Evolutionary conservation across 108 stramenopile species (phyloP), one percentile per base, ranked within the genome.

Genomic region (Pseudonitzschia pungens): DNA sequence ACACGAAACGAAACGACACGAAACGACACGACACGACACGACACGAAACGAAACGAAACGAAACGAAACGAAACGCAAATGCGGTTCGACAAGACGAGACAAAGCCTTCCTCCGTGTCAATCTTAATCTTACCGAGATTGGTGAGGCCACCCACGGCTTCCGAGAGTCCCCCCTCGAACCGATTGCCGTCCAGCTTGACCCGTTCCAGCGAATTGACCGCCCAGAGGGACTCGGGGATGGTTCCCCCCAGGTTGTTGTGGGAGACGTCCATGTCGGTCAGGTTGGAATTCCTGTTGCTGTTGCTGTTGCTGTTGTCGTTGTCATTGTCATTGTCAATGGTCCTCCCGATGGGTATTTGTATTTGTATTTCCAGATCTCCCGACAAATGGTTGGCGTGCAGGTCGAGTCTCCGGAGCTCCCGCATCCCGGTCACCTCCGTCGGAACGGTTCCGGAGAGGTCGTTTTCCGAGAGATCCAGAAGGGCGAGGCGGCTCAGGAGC

Each of bases 341-440:
- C n/a, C n/a, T n/a, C n/a, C n/a, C n/a, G n/a, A n/a, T 36, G 4
- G 2, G 36, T 36, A 6, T 36, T 36, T 36, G 36, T 36, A 6
- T 48, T 26, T 18, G 40, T 70, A 77, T 24, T 9, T 69, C 44
- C 16, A 85, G 36, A 2, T 36, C 71, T 55, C 78, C 75, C 41
- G 77, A 59, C n/a, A 82, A 44, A 29, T 29, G 41, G 24, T 80
- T 71, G 66, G 82, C 79, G 41, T 86, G 82, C 56, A 84, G 53
- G 54, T 83, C 67, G 64, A 89, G 33, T 15, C 70, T 32, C 27
- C 70, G 43, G n/a, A 83, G 48, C 21, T 12, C 14, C 4, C 5
- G 5, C 21, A 83, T 57, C 33, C 11, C 12, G 7, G 31, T 44
- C 2, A 76, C 22, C 10, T 48, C 18, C 3, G 62, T 11, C 0